These are phyloP conservation scores for Theobroma cacao DNA, from an alignment of 345 rosid species.

Conservation along the genomic window DNA sequence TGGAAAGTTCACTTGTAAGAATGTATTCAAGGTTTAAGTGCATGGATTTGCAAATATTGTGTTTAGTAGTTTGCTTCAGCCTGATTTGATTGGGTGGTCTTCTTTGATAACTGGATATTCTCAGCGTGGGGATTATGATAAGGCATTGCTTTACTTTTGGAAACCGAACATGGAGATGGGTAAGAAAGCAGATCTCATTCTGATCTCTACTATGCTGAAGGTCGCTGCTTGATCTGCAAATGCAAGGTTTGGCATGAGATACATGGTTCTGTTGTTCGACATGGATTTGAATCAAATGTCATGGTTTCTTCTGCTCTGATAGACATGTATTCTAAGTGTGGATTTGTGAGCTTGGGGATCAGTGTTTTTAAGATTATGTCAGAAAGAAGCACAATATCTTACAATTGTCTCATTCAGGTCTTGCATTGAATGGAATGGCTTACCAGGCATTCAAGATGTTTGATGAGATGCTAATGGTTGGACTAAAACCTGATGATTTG, in stretches of 20 bases:
- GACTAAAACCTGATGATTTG: conserved; percentile 57
- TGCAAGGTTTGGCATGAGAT: conserved; percentile 49
- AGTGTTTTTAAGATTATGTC: conserved; percentile 43
- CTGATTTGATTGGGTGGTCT: conserved; percentile 79
- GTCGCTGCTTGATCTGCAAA: conserved; percentile 60
- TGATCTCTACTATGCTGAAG: conserved; percentile 51
- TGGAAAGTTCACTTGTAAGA: conserved; percentile 62
- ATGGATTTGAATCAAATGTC: conserved; percentile 53
- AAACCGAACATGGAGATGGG: conserved; percentile 40
- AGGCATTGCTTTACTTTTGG: conserved; percentile 43
- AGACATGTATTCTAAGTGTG: conserved; percentile 86
- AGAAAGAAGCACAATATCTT: conserved; percentile 47
- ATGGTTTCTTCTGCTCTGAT: conserved; percentile 70
- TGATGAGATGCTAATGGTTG: conserved; percentile 41
- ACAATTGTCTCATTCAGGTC: conserved; percentile 71
- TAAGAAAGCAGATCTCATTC: conserved; percentile 54
- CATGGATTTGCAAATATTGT: conserved; percentile 57
- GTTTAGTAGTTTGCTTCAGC: conserved; percentile 42
- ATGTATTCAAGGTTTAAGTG: conserved; percentile 67
- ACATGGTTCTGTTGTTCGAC: conserved; percentile 57
- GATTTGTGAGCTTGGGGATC: conserved; percentile 47
- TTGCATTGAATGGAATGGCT: conserved; percentile 72
- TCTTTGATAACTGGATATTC: conserved; percentile 69
- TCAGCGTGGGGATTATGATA: conserved; percentile 52
- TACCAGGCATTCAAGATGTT: conserved; percentile 61